Evolutionary conservation across 129 eudicot genomes (phyloP), one percentile per base, ranked within the genome.

Genomic region (Ambrosia trifida): DNA sequence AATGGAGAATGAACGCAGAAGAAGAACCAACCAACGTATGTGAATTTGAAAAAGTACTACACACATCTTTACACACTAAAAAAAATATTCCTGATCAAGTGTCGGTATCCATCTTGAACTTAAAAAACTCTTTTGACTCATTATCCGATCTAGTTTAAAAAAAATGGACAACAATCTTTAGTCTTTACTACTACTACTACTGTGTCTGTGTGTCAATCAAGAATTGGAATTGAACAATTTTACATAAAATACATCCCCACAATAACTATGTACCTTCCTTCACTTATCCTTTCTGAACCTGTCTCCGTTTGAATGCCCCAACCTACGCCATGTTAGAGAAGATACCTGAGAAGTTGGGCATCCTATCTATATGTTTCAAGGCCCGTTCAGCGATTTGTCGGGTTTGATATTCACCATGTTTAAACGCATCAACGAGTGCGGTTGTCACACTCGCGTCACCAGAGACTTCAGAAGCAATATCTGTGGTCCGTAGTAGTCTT

Each of bases 371-470:
- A 58, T 89, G 95, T 81, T 72, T 87, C 72, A 93, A 60, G 7
- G 96, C 96, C 3, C 79, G 90, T 83, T 93, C 98, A 11, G 96
- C 96, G 12, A 89, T 87, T 77, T 87, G 98, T 31, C 96, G 78
- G 7, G 96, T 93, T 38, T 83, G 82, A 54, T 75, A 86, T 56
- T 93, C 98, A 12, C 84, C 98, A 35, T 93, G 88, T 44, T 89
- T 89, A 70, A 93, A 93, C 41, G 92, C 90, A 68, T 89, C 98
- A 7, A 93, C 98, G 5, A 89, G 88, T 0, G 92, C 96, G 1
- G 88, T 87, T 68, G 85, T 76, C 13, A 89, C 84, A 77, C 84
- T 93, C 2, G 89, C 92, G 85, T 93, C 84, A 18, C 81, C 80
- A 0, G 98, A 83, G 16, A 93, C 86, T 33, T 86, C 88, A 58